Percentiles rank a stretch among this genome's conserved stretches.
phyloP scores from a whole-genome alignment of 495 filamentous ascomycete species.

The Evernia prunastri region DNA sequence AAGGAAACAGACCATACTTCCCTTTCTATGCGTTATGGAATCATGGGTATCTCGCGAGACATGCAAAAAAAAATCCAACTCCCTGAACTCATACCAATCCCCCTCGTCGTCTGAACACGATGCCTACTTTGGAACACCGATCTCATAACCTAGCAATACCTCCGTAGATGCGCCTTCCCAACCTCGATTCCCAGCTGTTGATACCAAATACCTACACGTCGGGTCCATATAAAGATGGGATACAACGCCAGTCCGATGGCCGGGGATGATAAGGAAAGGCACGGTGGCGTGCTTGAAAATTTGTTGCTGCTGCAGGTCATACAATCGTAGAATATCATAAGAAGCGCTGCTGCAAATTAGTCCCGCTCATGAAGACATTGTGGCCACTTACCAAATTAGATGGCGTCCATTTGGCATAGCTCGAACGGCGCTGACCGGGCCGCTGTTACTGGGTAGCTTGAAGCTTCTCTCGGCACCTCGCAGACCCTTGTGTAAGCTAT shows the following conservation, averaged over 20 bases:
- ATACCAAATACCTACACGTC: constrained; percentile 84
- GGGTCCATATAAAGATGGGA: constrained; percentile 78
- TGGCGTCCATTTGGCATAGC: constrained; percentile 93
- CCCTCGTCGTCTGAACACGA: not conserved
- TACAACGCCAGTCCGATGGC: constrained; percentile 87
- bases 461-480: constrained; percentile 70
- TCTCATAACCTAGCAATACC: constrained; percentile 90
- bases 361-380: not conserved
- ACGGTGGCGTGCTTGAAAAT: constrained; percentile 67
- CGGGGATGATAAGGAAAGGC: constrained; percentile 90
- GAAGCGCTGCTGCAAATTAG: constrained; percentile 55
- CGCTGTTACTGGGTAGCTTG: constrained; percentile 84
- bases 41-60: constrained; percentile 9
- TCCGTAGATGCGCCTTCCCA: constrained; percentile 95
- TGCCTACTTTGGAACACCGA: constrained; percentile 44
- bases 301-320: constrained; percentile 69
- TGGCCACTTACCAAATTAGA: constrained; percentile 65
- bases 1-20: not conserved
- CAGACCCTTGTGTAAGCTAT: constrained; percentile 76
- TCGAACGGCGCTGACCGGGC: constrained; percentile 75
- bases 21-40: not conserved
- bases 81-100: not conserved
- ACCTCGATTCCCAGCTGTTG: constrained; percentile 80
- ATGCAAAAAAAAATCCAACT: not conserved
- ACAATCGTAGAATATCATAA: constrained; percentile 88